A percentile compares a stretch with the other conserved stretches of the same genome.
Conservation (phyloP, 768 basidiomycete species). For the Calvatia gigantea region DNA sequence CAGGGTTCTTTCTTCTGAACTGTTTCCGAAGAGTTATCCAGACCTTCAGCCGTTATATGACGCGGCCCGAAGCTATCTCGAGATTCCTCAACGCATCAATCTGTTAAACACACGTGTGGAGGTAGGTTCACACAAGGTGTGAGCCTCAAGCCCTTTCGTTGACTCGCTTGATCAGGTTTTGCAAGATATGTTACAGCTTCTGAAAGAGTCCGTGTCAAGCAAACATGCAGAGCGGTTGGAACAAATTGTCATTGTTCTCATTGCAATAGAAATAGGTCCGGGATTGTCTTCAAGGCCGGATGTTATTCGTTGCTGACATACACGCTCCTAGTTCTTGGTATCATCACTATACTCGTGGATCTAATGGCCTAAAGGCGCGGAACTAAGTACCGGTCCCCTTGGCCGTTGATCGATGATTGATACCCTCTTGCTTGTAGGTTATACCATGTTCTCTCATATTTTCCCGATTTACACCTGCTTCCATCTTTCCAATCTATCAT, state of each 20-base stretch:
- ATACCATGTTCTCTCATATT: not conserved
- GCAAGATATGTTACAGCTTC: slow-evolving; percentile 93
- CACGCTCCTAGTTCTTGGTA: slow-evolving; percentile 64
- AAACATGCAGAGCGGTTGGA: slow-evolving; percentile 89
- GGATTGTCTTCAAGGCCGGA: slow-evolving; percentile 10
- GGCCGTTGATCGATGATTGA: not conserved
- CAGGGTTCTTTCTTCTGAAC: not conserved
- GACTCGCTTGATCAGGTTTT: slow-evolving; percentile 55
- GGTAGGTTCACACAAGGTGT: slow-evolving; percentile 36
- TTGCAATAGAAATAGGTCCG: slow-evolving; percentile 83
- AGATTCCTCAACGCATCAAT: slow-evolving; percentile 92
- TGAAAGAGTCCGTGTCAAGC: slow-evolving; percentile 93
- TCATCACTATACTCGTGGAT: slow-evolving; percentile 89
- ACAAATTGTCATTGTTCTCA: slow-evolving; percentile 88
- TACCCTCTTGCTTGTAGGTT: not conserved
- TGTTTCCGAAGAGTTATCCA: slow-evolving; percentile 69
- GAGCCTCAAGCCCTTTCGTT: slow-evolving; percentile 1
- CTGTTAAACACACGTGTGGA: slow-evolving; percentile 92
- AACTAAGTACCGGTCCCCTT: not conserved
- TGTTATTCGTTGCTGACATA: slow-evolving; percentile 2
- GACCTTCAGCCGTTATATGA: slow-evolving; percentile 95
- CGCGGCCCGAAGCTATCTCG: slow-evolving; percentile 89
- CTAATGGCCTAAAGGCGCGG: slow-evolving; percentile 44
- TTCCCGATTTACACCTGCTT: not conserved
- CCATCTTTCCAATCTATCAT: not conserved